Evolutionary conservation across 2,329 filamentous ascomycete genomes (phyloP), one percentile per base, ranked within the genome.

Genomic region (Pseudohalonectria lignicola): DNA sequence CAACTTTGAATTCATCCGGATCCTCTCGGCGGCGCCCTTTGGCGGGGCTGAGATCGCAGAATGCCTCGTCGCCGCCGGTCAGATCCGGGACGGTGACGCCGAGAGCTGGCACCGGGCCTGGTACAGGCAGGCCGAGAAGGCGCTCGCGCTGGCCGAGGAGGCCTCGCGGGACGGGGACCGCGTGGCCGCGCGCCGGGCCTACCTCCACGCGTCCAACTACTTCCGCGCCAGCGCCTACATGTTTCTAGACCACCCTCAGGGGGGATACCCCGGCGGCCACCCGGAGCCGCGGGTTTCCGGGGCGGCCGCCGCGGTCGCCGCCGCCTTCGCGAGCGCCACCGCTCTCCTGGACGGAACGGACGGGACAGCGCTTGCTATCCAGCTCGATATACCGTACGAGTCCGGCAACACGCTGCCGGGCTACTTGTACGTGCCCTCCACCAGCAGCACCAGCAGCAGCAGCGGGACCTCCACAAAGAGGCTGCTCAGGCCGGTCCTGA

Each of bases 361-460:
- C n/a, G n/a, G n/a, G n/a, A n/a, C n/a, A n/a, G n/a, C n/a, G n/a
- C n/a, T n/a, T n/a, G n/a, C n/a, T n/a, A n/a, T n/a, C n/a, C n/a
- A n/a, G n/a, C n/a, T n/a, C n/a, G n/a, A n/a, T n/a, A 55, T 60
- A 16, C 55, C 55, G 15, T 58, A 53, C 40, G 51, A 56, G 16
- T 39, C 43, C 19, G 45, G 39, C 2, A 25, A 45, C 25, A 23
- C 9, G 6, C 37, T 56, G 12, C 48, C 54, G 6, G 56, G 41
- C 1, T 49, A 49, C 18, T 41, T 56, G 7, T 52, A 49, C 41
- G 39, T 55, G 3, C 53, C 57, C 0, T 50, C 3, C n/a, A 39
- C 4, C 13, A 39, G 9, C 11, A 16, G 19, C 45, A 39, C 28
- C 36, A 43, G 18, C 19, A 47, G 25, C 2, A 43, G 46, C 21